These are phyloP conservation scores for Arthromyces matolae DNA, from an alignment of 768 basidiomycete genomes.

Conservation along the genomic window DNA sequence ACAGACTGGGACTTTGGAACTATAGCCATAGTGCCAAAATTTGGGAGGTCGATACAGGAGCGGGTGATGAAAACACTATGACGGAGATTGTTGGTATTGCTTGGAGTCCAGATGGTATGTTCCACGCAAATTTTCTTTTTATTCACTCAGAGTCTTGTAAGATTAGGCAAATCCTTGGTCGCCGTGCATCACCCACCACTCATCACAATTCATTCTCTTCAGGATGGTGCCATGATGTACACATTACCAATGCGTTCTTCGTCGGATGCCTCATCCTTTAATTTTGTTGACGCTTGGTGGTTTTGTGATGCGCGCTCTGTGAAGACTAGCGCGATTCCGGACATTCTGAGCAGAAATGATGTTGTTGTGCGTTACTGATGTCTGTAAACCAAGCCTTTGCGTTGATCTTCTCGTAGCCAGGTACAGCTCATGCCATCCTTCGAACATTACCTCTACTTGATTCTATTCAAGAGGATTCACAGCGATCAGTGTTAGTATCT, in stretches of 20 bases:
- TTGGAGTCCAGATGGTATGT: slow-evolving; percentile 82
- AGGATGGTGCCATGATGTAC: slow-evolving; percentile 63
- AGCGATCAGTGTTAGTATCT: slow-evolving; percentile 57
- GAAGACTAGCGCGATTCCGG: slow-evolving; percentile 50
- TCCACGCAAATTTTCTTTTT: slow-evolving; percentile 3
- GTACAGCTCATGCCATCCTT: slow-evolving; percentile 70
- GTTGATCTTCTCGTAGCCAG: slow-evolving; percentile 51
- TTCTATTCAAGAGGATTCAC: slow-evolving; percentile 60
- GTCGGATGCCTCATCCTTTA: slow-evolving; percentile 16
- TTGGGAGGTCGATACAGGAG: slow-evolving; percentile 74
- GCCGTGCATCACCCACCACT: slow-evolving; percentile 66
- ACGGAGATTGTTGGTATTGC: slow-evolving; percentile 56
- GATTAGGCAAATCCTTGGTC: slow-evolving; percentile 64
- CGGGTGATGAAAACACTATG: slow-evolving; percentile 33
- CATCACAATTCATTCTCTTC: slow-evolving; percentile 71
- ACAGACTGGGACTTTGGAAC: slow-evolving; percentile 77
- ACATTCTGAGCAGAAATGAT: slow-evolving; percentile 68
- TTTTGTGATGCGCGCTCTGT: slow-evolving; percentile 46
- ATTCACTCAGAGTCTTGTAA: slow-evolving; percentile 6
- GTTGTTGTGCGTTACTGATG: slow-evolving; percentile 47
- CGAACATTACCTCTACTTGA: slow-evolving; percentile 70
- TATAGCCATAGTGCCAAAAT: slow-evolving; percentile 69
- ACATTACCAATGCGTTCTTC: slow-evolving; percentile 35
- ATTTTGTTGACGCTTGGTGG: slow-evolving; percentile 69
- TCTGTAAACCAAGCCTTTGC: not conserved